Evolutionary conservation across 306 rosid species (phyloP), one percentile per base, ranked within the genome.

Genomic region (Calophaca sinica): DNA sequence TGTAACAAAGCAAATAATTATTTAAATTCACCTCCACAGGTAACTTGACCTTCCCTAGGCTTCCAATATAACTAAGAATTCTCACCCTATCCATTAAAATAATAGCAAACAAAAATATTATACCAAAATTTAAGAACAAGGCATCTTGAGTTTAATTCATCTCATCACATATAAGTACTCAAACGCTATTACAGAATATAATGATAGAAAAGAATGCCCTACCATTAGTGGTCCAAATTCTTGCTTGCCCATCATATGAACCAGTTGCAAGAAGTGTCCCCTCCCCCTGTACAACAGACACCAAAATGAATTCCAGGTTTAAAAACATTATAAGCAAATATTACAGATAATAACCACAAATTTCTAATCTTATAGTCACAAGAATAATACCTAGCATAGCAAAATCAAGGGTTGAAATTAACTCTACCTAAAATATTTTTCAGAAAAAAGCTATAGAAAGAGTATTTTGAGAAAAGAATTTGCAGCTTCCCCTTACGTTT

Each of bases 211-310:
- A 76, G 6, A 66, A 59, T 13, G 70, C 65, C 85, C 65, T 80
- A 94, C 97, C 98, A 80, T 73, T 87, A 12, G 91, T 82, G 58
- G 77, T 78, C 98, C 98, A 94, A 79, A 94, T 86, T 89, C 98
- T 87, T 79, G 98, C 98, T 77, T 94, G 97, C 72, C 98, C 98
- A 73, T 94, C 98, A 58, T 89, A 91, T 1, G 97, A 91, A 83
- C 98, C 98, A 31, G 98, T 94, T 67, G 98, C 98, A 72, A 94
- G 97, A 70, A 91, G 88, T 8, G 96, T 86, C 68, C 96, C 98
- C 67, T 94, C 97, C 59, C 88, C 94, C 97, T 94, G 84, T 20
- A 75, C 39, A 20, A 70, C 36, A 60, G 54, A 38, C 36, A 8
- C 12, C 67, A 77, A 44, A 59, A 11, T 62, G 7, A 79, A 58